Percentiles rank a stretch among this genome's conserved stretches.
Evolutionary conservation across 2,329 filamentous ascomycete species (phyloP).

Genomic region (Scopulariopsis brevicaulis): DNA sequence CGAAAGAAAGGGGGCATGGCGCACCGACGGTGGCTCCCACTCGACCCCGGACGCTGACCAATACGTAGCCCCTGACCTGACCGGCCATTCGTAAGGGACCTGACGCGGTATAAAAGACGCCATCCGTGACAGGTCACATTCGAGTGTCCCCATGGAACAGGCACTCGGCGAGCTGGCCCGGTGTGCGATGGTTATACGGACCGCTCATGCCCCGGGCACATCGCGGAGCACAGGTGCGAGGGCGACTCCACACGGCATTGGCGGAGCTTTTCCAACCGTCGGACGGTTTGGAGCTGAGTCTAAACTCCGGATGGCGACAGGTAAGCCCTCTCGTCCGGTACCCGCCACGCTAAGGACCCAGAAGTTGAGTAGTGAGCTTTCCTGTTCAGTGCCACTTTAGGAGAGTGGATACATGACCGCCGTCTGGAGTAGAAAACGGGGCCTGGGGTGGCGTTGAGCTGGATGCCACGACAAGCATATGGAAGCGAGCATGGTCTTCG

Average conservation of each 20-base stretch:
- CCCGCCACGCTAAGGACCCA: no score
- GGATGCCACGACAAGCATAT: not conserved
- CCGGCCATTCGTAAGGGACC: not conserved
- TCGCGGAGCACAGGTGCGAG: not conserved
- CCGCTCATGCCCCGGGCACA: not conserved
- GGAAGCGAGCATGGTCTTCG: not conserved
- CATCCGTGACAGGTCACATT: not conserved
- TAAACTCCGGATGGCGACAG: not conserved
- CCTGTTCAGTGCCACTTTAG: not conserved
- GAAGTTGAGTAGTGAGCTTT: not conserved
- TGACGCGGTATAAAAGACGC: not conserved
- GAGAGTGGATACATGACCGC: not conserved
- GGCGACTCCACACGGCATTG: not conserved
- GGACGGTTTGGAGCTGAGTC: not conserved
- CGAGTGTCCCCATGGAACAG: not conserved
- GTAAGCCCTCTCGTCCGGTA: no score
- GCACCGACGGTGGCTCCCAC: not conserved
- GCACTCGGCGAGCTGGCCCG: not conserved
- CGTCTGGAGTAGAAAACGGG: not conserved
- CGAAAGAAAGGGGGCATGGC: not conserved
- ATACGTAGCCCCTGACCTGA: not conserved
- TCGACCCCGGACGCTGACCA: not conserved
- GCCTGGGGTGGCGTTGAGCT: no score
- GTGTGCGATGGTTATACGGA: not conserved
- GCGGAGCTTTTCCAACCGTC: not conserved